Evolutionary conservation across 2,329 filamentous ascomycete species (phyloP), one percentile per base, ranked within the genome.

Genomic region (Trichoderma asperellum): DNA sequence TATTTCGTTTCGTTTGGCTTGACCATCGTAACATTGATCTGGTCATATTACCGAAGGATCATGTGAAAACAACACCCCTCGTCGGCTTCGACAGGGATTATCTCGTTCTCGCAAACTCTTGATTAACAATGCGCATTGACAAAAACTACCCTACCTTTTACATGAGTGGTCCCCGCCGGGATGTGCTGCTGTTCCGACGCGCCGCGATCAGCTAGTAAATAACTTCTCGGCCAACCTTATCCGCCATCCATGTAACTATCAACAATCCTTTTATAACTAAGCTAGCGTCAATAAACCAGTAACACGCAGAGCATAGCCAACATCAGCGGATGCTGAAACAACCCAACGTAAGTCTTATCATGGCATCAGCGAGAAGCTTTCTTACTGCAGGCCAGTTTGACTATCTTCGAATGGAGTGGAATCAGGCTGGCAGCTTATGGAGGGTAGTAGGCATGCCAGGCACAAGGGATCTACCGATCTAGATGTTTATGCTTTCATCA

Each of bases 401-500:
- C 11, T 12, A 5, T 49, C 2, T 18, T 24, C n/a, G 47, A 24
- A 24, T 21, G n/a, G 21, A 11, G n/a, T 12, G 47, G n/a, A 24
- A 24, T 24, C n/a, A 49, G n/a, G 2, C 47, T 5, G n/a, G 47
- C 5, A 12, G 47, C 10, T 24, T 49, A 49, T 49, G 47, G 47
- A 49, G 47, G 47, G 47, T 24, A 49, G 47, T 24, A 49, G 10
- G 21, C n/a, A 21, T 49, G 47, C 10, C 18, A 49, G 18, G 47
- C 32, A 59, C 29, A 35, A 37, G 34, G 56, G 27, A 59, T 59
- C n/a, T 21, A 14, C 56, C 24, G 24, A 59, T 59, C 32, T 21
- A 59, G n/a, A 59, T 59, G n/a, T 18, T 32, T 59, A 16, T 59
- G 16, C 56, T 40, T 58, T 57, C 53, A 57, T 57, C 47, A 14